Conservation (phyloP, 768 basidiomycete species). For the Boletus patriciae region DNA sequence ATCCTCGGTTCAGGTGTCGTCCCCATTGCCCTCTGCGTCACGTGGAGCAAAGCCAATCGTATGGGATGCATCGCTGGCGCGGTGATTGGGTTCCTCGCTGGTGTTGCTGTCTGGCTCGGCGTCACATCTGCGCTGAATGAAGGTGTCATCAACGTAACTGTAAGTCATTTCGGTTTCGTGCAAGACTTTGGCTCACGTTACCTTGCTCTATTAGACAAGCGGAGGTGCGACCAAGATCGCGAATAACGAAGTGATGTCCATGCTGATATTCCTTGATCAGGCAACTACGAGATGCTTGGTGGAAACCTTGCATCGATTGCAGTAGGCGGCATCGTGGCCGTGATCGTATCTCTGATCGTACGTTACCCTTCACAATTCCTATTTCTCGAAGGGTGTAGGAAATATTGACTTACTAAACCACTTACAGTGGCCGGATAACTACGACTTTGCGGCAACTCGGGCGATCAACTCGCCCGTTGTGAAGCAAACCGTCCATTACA, state of each 20-base stretch:
- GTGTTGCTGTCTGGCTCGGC: slow-evolving; percentile 82
- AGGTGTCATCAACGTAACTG: slow-evolving; percentile 68
- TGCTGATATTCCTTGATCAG: slow-evolving; percentile 18
- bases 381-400: background rate
- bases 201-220: slow-evolving; percentile 37
- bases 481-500: slow-evolving; percentile 15
- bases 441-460: slow-evolving; percentile 77
- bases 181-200: background rate
- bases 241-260: background rate
- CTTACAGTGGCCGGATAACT: slow-evolving; percentile 73
- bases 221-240: slow-evolving; percentile 46
- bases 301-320: slow-evolving; percentile 88
- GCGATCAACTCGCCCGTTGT: slow-evolving; percentile 57
- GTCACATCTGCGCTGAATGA: slow-evolving; percentile 70
- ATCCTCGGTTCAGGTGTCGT: slow-evolving; percentile 83
- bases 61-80: slow-evolving; percentile 80
- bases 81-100: slow-evolving; percentile 64
- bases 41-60: slow-evolving; percentile 85
- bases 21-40: slow-evolving; percentile 82
- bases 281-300: slow-evolving; percentile 74
- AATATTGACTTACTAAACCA: background rate
- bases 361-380: slow-evolving; percentile 27
- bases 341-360: slow-evolving; percentile 62
- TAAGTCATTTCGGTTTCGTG: slow-evolving; percentile 30
- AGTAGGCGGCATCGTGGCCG: slow-evolving; percentile 74